These are phyloP conservation scores for Penicillium sp. DNA, from an alignment of 2,329 filamentous ascomycete genomes.

Conservation along the genomic window DNA sequence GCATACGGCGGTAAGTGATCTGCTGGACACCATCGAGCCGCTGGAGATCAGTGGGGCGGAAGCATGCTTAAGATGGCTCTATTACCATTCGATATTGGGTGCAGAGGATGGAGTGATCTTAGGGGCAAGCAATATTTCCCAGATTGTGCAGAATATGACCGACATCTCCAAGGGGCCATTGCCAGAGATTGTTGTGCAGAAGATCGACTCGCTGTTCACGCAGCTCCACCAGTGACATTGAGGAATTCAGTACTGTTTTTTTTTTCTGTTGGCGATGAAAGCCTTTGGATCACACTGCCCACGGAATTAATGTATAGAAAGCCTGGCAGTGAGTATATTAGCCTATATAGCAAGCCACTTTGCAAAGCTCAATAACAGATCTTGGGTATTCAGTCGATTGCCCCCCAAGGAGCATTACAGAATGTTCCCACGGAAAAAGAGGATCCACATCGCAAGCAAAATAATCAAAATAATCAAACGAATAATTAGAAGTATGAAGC, in stretches of 20 bases:
- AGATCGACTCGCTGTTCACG: conserved; percentile 11
- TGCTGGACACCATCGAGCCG: conserved; percentile 31
- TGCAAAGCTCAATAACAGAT: no score
- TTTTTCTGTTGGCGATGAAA: no score
- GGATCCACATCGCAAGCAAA: conserved; percentile 5
- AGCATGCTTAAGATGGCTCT: conserved; percentile 42
- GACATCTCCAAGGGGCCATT: conserved; percentile 39
- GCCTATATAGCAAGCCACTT: no score
- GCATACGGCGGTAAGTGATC: conserved; percentile 34
- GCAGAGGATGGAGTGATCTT: conserved; percentile 39
- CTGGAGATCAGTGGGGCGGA: conserved; percentile 36
- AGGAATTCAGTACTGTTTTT: background rate
- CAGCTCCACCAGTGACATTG: background rate
- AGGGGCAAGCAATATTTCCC: conserved; percentile 37
- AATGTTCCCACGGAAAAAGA: background rate
- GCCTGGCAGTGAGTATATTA: no score
- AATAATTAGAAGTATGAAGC: conserved; percentile 7
- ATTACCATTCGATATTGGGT: conserved; percentile 35
- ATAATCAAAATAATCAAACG: background rate
- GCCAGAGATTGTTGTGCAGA: conserved; percentile 21
- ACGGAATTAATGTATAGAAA: no score
- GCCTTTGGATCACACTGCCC: no score
- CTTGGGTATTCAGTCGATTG: background rate
- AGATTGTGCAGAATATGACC: conserved; percentile 37
- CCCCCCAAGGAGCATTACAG: background rate